These are phyloP conservation scores for Haplosporangium sp. DNA, from an alignment of 371 early-diverging fungal species.

Conservation along the genomic window DNA sequence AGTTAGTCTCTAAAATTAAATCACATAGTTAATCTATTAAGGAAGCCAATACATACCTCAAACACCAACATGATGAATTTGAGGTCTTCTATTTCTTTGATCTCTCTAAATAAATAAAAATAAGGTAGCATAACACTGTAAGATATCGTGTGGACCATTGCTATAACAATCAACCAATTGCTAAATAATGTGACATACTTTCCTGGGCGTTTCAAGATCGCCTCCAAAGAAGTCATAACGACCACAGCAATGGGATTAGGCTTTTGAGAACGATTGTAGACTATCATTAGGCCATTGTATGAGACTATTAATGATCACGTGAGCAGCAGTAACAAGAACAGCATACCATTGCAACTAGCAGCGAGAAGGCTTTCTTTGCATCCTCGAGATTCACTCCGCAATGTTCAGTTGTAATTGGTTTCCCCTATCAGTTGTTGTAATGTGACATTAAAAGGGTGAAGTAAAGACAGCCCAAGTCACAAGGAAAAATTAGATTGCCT, in stretches of 20 bases:
- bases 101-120: conserved; percentile 30
- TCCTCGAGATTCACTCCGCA: conserved; percentile 77
- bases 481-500: not conserved
- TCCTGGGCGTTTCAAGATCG: conserved; percentile 82
- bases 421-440: conserved; percentile 56
- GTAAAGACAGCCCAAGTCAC: not conserved
- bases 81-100: conserved; percentile 71
- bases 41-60: conserved; percentile 65
- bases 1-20: not conserved
- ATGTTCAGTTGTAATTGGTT: conserved; percentile 66
- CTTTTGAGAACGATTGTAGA: conserved; percentile 6
- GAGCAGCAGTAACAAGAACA: not conserved
- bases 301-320: not conserved
- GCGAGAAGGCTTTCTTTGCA: conserved; percentile 75
- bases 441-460: conserved; percentile 1
- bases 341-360: conserved; percentile 75
- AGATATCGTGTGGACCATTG: not conserved
- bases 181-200: conserved; percentile 57
- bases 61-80: conserved; percentile 85
- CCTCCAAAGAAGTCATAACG: conserved; percentile 84
- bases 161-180: not conserved
- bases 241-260: conserved; percentile 61
- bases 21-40: not conserved
- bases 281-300: not conserved
- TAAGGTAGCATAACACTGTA: not conserved